A percentile compares a stretch with the other conserved stretches of the same genome.
phyloP scores from a whole-genome alignment of 176 grass and related monocot species.

The Oryza longistaminata region DNA sequence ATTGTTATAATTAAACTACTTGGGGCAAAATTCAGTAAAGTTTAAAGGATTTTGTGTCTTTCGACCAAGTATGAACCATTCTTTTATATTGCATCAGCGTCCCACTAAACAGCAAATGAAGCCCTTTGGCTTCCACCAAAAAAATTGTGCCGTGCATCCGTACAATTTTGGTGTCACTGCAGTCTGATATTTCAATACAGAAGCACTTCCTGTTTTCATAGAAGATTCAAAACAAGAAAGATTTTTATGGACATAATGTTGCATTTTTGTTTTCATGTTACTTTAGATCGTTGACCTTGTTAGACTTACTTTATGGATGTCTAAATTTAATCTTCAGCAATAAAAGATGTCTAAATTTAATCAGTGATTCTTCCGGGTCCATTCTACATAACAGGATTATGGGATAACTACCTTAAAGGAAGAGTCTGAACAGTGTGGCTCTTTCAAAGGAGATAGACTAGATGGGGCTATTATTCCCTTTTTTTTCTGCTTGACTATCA shows the following conservation, averaged over 20 bases:
- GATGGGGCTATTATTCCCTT: neutral
- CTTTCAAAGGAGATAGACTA: neutral
- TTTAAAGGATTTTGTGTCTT: neutral
- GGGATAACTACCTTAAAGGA: neutral
- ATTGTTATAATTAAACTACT: neutral
- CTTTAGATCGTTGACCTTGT: neutral
- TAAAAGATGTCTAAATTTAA: too few species aligned
- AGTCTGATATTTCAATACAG: neutral
- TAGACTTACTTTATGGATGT: neutral
- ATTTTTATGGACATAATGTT: neutral
- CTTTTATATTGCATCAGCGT: neutral
- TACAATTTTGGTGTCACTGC: neutral
- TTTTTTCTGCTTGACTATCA: neutral
- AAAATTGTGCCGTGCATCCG: too few species aligned
- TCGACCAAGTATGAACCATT: neutral
- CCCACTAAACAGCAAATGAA: neutral
- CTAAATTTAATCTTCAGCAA: neutral
- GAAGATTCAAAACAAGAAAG: neutral
- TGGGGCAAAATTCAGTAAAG: neutral
- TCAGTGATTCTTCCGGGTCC: too few species aligned
- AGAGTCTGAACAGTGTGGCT: neutral
- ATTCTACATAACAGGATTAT: neutral
- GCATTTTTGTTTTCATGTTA: neutral
- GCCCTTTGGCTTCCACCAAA: neutral
- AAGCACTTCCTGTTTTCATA: neutral